Evolutionary conservation across 345 rosid species (phyloP).

Genomic region (Crucihimalaya himalaica): DNA sequence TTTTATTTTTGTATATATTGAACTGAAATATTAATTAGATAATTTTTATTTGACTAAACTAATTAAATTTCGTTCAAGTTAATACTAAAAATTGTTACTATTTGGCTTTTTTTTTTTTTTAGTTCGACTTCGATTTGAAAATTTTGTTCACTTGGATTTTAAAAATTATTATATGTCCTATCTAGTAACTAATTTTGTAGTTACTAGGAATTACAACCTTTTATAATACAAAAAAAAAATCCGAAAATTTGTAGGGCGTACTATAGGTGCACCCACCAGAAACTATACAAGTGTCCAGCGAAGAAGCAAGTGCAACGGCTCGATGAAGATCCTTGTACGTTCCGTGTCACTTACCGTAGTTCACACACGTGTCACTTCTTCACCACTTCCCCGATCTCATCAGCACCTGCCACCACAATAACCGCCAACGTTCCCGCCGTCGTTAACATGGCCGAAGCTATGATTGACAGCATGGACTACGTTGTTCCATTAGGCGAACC

Average conservation of each 20-base stretch:
- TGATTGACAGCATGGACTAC: not conserved
- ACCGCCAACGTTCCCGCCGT: not conserved
- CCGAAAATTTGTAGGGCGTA: slow-evolving; percentile 50
- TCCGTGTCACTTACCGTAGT: slow-evolving; percentile 52
- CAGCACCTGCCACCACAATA: not conserved
- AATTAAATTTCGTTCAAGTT: too few species aligned
- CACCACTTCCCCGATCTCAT: not conserved
- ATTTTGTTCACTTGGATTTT: not conserved
- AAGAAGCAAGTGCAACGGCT: slow-evolving; percentile 78
- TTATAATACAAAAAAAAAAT: too few species aligned
- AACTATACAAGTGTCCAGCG: slow-evolving; percentile 63
- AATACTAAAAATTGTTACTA: too few species aligned
- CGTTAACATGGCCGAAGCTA: not conserved
- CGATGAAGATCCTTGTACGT: slow-evolving; percentile 56
- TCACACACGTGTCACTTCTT: slow-evolving; percentile 71
- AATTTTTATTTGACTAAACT: not conserved
- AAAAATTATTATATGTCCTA: not conserved
- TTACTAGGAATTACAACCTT: not conserved
- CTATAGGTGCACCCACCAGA: slow-evolving; percentile 72
- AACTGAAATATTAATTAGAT: too few species aligned
- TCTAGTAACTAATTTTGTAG: not conserved
- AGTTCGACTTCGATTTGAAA: not conserved
- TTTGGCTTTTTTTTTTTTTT: too few species aligned
- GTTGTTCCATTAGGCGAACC: not conserved
- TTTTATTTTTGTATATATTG: not conserved